Percentiles rank a stretch among this genome's conserved stretches.
phyloP scores from a whole-genome alignment of 352 stramenopile species.

The Phytophthora aleatoria region DNA sequence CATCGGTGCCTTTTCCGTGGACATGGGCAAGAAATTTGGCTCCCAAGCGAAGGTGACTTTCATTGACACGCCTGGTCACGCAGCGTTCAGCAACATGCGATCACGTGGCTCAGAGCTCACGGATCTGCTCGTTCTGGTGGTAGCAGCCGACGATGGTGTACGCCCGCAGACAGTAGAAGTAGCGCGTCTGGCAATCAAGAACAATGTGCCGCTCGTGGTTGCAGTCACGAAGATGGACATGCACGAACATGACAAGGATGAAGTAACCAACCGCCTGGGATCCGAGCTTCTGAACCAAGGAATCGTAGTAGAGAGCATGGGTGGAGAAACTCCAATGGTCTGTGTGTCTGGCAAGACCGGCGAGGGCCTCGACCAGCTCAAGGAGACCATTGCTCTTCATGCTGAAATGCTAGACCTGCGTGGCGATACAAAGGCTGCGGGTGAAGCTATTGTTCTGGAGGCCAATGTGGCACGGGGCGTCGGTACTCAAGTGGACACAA shows the following conservation, averaged over 20 bases:
- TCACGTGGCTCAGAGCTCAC: conserved; percentile 96
- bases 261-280: conserved; percentile 70
- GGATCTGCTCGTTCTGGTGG: conserved; percentile 97
- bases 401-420: conserved; percentile 97
- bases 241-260: conserved; percentile 70
- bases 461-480: conserved; percentile 94
- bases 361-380: conserved; percentile 94
- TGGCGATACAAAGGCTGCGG: conserved; percentile 86
- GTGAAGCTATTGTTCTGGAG: conserved; percentile 97
- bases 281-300: conserved; percentile 93
- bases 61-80: conserved; percentile 99
- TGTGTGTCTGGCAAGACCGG: conserved; percentile 97
- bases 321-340: conserved; percentile 93
- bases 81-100: conserved; percentile 98
- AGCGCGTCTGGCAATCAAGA: conserved; percentile 94
- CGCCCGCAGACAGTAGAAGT: conserved; percentile 98
- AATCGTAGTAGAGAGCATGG: conserved; percentile 94
- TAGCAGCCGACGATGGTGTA: conserved; percentile 98
- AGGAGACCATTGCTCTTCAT: conserved; percentile 96
- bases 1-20: conserved; percentile 97
- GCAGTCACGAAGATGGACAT: conserved; percentile 98
- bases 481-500: conserved; percentile 94
- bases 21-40: conserved; percentile 87
- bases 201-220: conserved; percentile 96
- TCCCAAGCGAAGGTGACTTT: conserved; percentile 90